Base-by-base conservation (phyloP, 2,329 filamentous ascomycete genomes). In the Pseudopyrenochaeta lycopersici region DNA sequence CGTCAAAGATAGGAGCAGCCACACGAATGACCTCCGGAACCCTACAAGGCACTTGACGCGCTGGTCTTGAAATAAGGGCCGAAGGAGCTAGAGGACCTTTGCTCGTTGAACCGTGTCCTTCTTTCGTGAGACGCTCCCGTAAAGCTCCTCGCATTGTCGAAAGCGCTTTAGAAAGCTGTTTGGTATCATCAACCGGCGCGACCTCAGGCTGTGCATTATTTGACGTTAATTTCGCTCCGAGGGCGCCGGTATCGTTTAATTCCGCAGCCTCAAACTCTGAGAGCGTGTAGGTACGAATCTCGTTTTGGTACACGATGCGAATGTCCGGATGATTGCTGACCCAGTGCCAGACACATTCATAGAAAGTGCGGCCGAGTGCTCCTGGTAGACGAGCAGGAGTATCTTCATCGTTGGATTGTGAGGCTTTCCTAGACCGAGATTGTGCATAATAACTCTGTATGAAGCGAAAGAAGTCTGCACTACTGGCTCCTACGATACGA, bases 341-440 rank as follows among this genome's bases (percentile, higher is more conserved):
- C 85, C 84, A 88, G 31, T 75, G 73, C 84, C 86, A 88, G 31
- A 85, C 76, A 43, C 79, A 81, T 43, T 81, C 78, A 52, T 85
- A 75, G 55, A 88, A 81, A 7, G 58, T 72, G 31, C 79, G 78
- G 62, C 86, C 83, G 42, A 85, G 39, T 18, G 33, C 54, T 21
- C 14, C 56, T 9, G 56, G 46, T 21, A 51, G 51, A n/a, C 62
- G 53, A 36, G 62, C 61, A 39, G 61, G 31, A 18, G 18, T 7
- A 39, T 15, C 43, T 30, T 39, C 17, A 31, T 60, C 50, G 15
- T 9, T 9, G 9, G 23, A 27, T 4, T 5, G 4, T 27, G 23
- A 4, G 9, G 23, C 23, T 4, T 9, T 27, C 9, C 23, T 27
- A 27, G 35, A 52, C 7, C 64, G 52, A 9, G 64, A 41, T 27